phyloP scores from a whole-genome alignment of 257 asterid species.

The Prunella vulgaris region DNA sequence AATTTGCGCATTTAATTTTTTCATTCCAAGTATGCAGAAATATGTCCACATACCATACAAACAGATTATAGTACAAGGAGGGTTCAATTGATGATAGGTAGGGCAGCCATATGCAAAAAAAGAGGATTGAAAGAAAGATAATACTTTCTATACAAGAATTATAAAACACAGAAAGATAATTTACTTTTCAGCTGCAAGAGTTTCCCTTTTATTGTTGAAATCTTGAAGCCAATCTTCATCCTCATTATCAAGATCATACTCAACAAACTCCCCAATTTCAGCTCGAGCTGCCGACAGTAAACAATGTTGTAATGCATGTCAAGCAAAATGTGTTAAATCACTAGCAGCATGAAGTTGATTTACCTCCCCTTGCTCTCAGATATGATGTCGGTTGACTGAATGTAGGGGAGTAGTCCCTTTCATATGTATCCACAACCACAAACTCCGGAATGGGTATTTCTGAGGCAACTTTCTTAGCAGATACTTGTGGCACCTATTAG shows the following conservation, averaged over 20 bases:
- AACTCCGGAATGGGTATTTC: conserved; percentile 98
- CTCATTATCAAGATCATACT: conserved; percentile 97
- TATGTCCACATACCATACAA: not conserved
- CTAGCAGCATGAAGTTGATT: conserved; percentile 22
- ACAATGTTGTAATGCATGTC: conserved; percentile 13
- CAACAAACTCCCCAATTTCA: conserved; percentile 94
- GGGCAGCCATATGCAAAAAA: not conserved
- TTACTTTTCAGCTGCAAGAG: conserved; percentile 76
- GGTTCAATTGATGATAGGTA: not conserved
- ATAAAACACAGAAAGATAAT: conserved; percentile 13
- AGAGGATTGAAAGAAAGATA: conserved; percentile 3
- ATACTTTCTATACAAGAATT: conserved; percentile 9
- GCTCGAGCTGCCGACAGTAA: conserved; percentile 67
- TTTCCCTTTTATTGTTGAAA: conserved; percentile 66
- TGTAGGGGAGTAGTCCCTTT: conserved; percentile 89
- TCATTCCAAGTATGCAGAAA: not conserved
- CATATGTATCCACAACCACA: conserved; percentile 88
- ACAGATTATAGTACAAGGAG: not conserved
- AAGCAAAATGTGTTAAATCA: not conserved
- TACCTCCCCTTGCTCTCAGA: conserved; percentile 95
- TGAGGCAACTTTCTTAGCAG: conserved; percentile 63
- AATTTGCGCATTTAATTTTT: not conserved
- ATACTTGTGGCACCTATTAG: conserved; percentile 57
- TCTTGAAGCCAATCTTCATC: conserved; percentile 96
- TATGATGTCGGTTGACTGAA: conserved; percentile 86